A percentile compares a stretch with the other conserved stretches of the same genome.
These are phyloP conservation scores for Ceratonia siliqua DNA, from an alignment of 306 rosid species.

Conservation along the genomic window DNA sequence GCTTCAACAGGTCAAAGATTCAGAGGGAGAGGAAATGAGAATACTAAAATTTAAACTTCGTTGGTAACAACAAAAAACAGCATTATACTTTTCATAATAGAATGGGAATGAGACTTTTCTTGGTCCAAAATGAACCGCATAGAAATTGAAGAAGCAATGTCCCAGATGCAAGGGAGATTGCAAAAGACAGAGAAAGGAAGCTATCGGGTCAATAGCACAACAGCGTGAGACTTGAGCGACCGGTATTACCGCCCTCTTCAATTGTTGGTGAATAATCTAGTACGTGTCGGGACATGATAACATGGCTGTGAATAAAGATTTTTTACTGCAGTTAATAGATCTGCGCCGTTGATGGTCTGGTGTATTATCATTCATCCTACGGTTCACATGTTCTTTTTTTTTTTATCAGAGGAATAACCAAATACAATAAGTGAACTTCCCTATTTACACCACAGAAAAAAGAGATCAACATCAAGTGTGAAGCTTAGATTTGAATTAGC, in stretches of 20 bases:
- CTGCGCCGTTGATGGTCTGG: neutral
- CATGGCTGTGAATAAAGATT: neutral
- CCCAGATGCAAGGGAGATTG: neutral
- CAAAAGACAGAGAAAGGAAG: neutral
- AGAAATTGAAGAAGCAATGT: neutral
- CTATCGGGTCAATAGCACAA: constrained; percentile 6
- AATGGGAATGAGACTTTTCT: constrained; percentile 34
- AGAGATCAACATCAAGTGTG: neutral
- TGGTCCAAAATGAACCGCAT: constrained; percentile 29
- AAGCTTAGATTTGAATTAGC: neutral
- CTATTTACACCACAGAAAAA: too few species aligned
- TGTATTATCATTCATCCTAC: neutral
- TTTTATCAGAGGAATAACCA: neutral
- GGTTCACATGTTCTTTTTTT: neutral
- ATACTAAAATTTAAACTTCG: neutral
- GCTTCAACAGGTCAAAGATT: constrained; percentile 26
- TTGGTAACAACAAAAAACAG: constrained; percentile 18
- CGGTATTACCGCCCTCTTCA: neutral
- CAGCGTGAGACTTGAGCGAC: constrained; percentile 18
- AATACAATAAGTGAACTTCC: too few species aligned
- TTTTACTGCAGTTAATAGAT: neutral
- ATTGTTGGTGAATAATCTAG: neutral
- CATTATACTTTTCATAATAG: neutral
- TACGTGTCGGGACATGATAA: neutral
- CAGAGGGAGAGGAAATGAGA: constrained; percentile 19